Evolutionary conservation across 768 basidiomycete genomes (phyloP).

Genomic region (Trametes meyenii): DNA sequence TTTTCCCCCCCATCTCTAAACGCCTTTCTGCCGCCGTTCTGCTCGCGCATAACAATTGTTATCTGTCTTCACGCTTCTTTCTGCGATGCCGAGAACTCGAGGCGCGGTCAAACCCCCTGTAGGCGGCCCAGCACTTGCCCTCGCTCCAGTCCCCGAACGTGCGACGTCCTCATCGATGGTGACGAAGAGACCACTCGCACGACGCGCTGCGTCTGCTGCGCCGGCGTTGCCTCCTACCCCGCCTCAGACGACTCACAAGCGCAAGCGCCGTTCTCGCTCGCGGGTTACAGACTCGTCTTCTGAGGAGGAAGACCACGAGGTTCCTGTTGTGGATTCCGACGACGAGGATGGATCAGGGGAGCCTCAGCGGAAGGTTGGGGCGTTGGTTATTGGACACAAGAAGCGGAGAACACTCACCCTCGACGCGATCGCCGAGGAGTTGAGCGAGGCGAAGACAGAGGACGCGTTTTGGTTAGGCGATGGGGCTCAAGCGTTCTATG

Average conservation of each 20-base stretch:
- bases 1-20: conserved; percentile 3
- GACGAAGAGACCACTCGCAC: conserved; percentile 10
- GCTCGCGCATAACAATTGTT: conserved; percentile 4
- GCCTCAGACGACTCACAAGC: conserved; percentile 25
- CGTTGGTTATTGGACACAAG: conserved; percentile 32
- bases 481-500: background rate
- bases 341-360: conserved; percentile 21
- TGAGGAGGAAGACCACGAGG: conserved; percentile 28
- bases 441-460: conserved; percentile 29
- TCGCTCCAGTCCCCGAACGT: conserved; percentile 2
- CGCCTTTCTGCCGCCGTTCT: conserved; percentile 2
- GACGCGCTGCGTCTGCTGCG: conserved; percentile 19
- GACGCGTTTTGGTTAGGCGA: conserved; percentile 35
- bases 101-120: conserved; percentile 15
- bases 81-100: conserved; percentile 21
- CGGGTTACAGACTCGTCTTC: conserved; percentile 49
- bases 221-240: conserved; percentile 23
- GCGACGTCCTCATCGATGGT: conserved; percentile 12
- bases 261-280: conserved; percentile 34
- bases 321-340: conserved; percentile 36
- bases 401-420: conserved; percentile 29
- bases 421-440: conserved; percentile 33
- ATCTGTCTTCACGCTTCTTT: background rate
- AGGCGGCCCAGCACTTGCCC: conserved; percentile 11
- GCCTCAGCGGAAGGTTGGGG: conserved; percentile 35